Conservation (phyloP, 106 monocot genomes). For the Dendrobium huoshanense region DNA sequence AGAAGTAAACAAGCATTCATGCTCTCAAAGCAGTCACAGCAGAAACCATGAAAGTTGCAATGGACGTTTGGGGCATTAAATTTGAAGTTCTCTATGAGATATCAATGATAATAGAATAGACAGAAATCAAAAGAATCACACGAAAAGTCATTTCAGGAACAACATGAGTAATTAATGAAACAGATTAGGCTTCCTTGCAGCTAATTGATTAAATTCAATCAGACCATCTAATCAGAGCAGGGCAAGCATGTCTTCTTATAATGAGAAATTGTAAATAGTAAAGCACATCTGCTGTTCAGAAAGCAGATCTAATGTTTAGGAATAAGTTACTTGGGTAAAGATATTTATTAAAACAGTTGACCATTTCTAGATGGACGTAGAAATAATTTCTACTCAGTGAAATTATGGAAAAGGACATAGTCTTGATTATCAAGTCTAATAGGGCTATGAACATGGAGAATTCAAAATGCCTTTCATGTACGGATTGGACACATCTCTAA, state of each 20-base stretch:
- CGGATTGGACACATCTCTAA: no score
- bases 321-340: no score
- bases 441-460: no score
- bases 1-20: background rate
- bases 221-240: no score
- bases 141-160: background rate
- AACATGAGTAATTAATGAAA: background rate
- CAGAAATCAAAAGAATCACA: background rate
- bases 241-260: no score
- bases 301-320: background rate
- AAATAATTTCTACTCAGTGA: background rate
- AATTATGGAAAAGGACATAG: background rate
- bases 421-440: background rate
- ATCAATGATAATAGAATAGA: background rate
- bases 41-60: background rate
- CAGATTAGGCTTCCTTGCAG: background rate
- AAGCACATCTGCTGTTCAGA: background rate
- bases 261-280: background rate
- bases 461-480: no score
- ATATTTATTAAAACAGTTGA: background rate
- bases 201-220: background rate
- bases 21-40: no score
- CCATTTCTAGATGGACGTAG: background rate
- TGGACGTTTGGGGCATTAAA: background rate
- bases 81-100: background rate